These are phyloP conservation scores for Dactylellina leptospora DNA, from an alignment of 2,329 filamentous ascomycete species.

Conservation along the genomic window DNA sequence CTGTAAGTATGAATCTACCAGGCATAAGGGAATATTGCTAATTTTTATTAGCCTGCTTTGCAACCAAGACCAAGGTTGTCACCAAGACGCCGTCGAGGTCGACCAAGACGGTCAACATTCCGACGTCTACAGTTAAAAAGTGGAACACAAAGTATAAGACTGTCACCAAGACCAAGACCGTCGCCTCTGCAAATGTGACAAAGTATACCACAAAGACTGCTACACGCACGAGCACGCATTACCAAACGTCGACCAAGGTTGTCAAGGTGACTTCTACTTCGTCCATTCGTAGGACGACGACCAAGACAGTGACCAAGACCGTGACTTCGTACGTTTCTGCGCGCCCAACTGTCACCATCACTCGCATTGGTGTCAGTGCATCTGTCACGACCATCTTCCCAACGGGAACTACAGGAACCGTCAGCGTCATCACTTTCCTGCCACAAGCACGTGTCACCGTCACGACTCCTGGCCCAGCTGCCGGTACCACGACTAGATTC, in stretches of 20 bases:
- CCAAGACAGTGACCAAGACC: not conserved
- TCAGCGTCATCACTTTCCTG: not conserved
- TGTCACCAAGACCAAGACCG: not conserved
- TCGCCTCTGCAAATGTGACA: not conserved
- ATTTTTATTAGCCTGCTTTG: too few relatives aligned
- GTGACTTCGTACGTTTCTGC: not conserved
- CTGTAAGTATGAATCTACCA: too few relatives aligned
- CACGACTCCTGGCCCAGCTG: not conserved
- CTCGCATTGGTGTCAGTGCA: not conserved
- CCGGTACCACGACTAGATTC: not conserved
- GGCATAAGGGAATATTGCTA: too few relatives aligned
- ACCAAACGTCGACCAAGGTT: not conserved
- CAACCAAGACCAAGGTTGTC: too few relatives aligned
- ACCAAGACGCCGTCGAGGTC: not conserved
- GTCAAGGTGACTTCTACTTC: not conserved
- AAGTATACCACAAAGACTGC: slow-evolving; percentile 6
- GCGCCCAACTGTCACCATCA: not conserved
- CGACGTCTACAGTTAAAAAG: not conserved
- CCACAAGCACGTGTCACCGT: not conserved
- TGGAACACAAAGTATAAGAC: not conserved
- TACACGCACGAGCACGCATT: slow-evolving; percentile 1
- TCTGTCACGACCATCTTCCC: not conserved
- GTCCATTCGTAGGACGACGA: not conserved
- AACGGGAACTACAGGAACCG: not conserved
- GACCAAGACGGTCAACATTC: slow-evolving; percentile 7